Evolutionary conservation across 2,329 filamentous ascomycete genomes (phyloP), one percentile per base, ranked within the genome.

Genomic region (Colletotrichum sp.): DNA sequence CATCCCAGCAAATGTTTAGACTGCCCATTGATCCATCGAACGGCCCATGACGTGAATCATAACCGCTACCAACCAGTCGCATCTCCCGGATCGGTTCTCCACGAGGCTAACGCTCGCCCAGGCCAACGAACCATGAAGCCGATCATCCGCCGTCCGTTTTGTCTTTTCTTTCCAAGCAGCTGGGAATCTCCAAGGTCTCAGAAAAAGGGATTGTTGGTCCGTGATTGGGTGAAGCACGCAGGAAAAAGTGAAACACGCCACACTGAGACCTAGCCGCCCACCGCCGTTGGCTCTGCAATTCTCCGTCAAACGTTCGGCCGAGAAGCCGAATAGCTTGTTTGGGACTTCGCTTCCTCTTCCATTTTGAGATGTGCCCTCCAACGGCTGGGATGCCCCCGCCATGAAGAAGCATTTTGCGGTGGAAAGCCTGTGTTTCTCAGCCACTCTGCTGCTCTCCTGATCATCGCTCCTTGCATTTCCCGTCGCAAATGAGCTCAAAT

Each of bases 211-310:
- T 13, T 6, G 10, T 10, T 30, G 30, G 34, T 32, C n/a, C 34
- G n/a, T 58, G 72, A 74, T 74, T 71, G 32, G 61, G 8, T 36
- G 58, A 30, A 21, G 48, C 21, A 21, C 21, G 28, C 26, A 30
- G 18, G n/a, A 48, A 12, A 18, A 34, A 61, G 61, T 75, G 69
- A 75, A 75, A 75, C 73, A 72, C 38, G 18, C 16, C 30, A 67
- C 38, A 21, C 62, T 61, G 55, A 58, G 68, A 67, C 38, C 55
- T 58, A 34, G 2, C 24, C 24, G 34, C 36, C 66, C 56, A 13
- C 18, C 64, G n/a, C 18, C 38, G 18, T n/a, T 48, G 32, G n/a
- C 21, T 14, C 48, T 18, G 12, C 24, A 12, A 18, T 48, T 18
- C 24, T 43, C 43, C 56, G 32, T 65, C 28, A 28, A 48, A 14